Percentiles rank a stretch among this genome's conserved stretches.
Evolutionary conservation across 2,329 filamentous ascomycete genomes (phyloP).

Genomic region (Arthrinium phaeospermum): DNA sequence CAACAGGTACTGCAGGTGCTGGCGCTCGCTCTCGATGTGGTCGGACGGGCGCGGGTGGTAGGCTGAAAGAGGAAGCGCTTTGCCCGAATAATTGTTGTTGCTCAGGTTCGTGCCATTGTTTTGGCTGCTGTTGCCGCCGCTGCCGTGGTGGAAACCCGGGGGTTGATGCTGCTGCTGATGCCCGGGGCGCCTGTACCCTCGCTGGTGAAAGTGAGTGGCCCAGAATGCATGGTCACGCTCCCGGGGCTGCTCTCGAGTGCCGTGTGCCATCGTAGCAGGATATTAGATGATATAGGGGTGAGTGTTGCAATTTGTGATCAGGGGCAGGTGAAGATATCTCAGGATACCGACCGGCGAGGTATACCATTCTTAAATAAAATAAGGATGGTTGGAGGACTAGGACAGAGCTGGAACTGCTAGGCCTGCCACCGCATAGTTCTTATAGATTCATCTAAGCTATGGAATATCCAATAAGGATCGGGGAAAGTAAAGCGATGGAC

Average conservation of each 20-base stretch:
- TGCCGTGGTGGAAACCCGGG: neutral
- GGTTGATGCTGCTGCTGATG: neutral
- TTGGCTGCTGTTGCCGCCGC: neutral
- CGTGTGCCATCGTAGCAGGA: neutral
- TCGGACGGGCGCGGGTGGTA: constrained; percentile 45
- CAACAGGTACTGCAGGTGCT: constrained; percentile 51
- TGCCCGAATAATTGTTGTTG: neutral
- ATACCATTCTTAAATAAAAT: neutral
- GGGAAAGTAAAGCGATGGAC: neutral
- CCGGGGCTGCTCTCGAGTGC: neutral
- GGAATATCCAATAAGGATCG: too few relatives aligned
- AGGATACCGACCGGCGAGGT: neutral
- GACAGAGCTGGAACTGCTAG: neutral
- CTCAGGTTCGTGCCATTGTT: neutral
- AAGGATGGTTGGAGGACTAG: neutral
- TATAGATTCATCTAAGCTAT: neutral
- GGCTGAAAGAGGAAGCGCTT: too few relatives aligned
- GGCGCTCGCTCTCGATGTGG: constrained; percentile 51
- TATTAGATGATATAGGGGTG: neutral
- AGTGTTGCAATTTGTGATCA: too few relatives aligned
- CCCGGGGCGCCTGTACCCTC: neutral
- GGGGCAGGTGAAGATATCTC: neutral
- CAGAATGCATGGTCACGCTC: neutral
- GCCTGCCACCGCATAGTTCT: neutral
- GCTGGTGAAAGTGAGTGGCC: neutral